phyloP scores from a whole-genome alignment of 306 rosid genomes.

The Abrus pulchellus region DNA sequence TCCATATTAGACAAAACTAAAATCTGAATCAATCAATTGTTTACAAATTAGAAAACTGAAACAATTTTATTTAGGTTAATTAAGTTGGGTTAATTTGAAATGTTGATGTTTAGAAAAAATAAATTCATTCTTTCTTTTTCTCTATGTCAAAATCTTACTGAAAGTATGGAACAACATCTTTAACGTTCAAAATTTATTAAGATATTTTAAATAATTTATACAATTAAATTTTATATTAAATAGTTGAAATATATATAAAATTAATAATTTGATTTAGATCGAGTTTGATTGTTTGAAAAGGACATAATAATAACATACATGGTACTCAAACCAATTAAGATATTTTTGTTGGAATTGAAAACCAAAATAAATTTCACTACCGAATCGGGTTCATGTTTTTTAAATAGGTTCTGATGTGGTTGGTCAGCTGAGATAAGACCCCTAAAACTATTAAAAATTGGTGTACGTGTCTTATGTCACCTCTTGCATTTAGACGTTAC shows the following conservation, averaged over 20 bases:
- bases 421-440: background rate
- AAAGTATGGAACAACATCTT: too few species aligned
- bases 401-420: background rate
- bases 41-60: background rate
- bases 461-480: background rate
- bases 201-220: background rate
- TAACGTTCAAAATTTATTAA: background rate
- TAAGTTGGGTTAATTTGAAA: background rate
- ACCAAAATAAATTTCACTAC: background rate
- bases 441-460: background rate
- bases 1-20: too few species aligned
- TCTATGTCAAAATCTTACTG: too few species aligned
- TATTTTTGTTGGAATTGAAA: background rate
- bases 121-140: too few species aligned
- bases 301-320: background rate
- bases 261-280: background rate
- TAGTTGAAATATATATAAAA: background rate
- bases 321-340: background rate
- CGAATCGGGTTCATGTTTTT: background rate
- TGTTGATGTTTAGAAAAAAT: too few species aligned
- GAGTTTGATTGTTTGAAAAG: background rate
- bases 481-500: background rate
- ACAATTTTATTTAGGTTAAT: background rate
- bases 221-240: background rate
- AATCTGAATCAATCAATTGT: too few species aligned